Base-by-base conservation (phyloP, 1,284 basidiomycete species). In the Tilletia setariae region DNA sequence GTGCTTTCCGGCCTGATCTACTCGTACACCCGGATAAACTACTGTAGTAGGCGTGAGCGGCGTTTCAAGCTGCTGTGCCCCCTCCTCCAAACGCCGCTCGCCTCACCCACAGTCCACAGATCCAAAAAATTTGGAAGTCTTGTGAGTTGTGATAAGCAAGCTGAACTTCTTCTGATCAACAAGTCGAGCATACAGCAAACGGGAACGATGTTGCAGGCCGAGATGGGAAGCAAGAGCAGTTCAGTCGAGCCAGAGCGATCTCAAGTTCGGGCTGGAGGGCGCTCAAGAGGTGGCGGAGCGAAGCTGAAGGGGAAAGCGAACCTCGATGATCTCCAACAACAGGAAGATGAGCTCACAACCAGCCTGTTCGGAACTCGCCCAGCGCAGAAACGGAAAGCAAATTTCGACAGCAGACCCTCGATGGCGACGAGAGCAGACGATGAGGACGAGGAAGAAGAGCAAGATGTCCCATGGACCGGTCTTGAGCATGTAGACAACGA, bases 401-500 rank as follows among this genome's bases (percentile, higher is more conserved):
- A 61, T 53, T 23, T 32, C 19, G 30, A 61, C 62, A 63, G 43
- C 21, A 44, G 16, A 15, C 11, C 62, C 4, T 4, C 23, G 25
- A n/a, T n/a, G 43, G n/a, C 2, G 25, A n/a, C 19, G 25, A 35
- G 43, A 44, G 42, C 62, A 44, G 62, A 32, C 2, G 43, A 44
- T 11, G 40, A 3, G 16, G 35, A 49, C 6, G 13, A 64, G 13
- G 28, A 51, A 28, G 43, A 67, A 2, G 61, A 46, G 28, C 19
- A 63, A 28, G 44, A 46, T 42, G 28, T 44, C 19, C 43, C 25
- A 13, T 43, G 23, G 30, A 46, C 62, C 7, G 62, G 62, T 16
- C 42, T 63, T 3, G 61, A 64, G 25, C 76, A 76, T 64, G 63
- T 82, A 64, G 76, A 80, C 30, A 83, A 84, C 66, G 76, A 80